phyloP scores from a whole-genome alignment of 2,329 filamentous ascomycete species.

The Hypoxylon sp. region DNA sequence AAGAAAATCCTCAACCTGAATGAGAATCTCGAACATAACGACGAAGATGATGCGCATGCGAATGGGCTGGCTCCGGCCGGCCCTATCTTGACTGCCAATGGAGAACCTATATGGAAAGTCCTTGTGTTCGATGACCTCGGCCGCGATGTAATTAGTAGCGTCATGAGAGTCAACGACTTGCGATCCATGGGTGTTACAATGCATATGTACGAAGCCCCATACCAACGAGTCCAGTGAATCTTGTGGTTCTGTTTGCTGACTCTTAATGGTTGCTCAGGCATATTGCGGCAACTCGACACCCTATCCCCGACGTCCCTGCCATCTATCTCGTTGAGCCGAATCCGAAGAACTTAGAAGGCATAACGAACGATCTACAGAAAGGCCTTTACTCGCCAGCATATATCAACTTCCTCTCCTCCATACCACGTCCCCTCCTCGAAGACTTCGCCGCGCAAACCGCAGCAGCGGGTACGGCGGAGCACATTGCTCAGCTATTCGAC shows the following conservation, averaged over 20 bases:
- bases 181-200: slow-evolving; percentile 95
- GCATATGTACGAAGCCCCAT: slow-evolving; percentile 76
- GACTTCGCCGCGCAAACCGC: slow-evolving; percentile 94
- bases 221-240: background rate
- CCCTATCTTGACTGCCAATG: slow-evolving; percentile 87
- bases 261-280: slow-evolving; percentile 67
- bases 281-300: slow-evolving; percentile 83
- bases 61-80: slow-evolving; percentile 78
- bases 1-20: slow-evolving; percentile 98
- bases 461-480: slow-evolving; percentile 85
- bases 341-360: slow-evolving; percentile 81
- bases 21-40: slow-evolving; percentile 73
- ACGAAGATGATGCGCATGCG: slow-evolving; percentile 73
- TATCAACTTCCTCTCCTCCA: slow-evolving; percentile 95
- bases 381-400: slow-evolving; percentile 94
- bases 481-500: slow-evolving; percentile 93
- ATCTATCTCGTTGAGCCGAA: slow-evolving; percentile 97
- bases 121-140: slow-evolving; percentile 94
- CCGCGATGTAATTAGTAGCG: slow-evolving; percentile 96
- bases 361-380: slow-evolving; percentile 87
- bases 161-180: slow-evolving; percentile 93
- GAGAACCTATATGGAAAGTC: slow-evolving; percentile 97
- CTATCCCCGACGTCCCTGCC: slow-evolving; percentile 96
- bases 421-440: slow-evolving; percentile 90
- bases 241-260: slow-evolving; percentile 45